Evolutionary conservation across 768 basidiomycete species (phyloP).

Genomic region (Suillus decipiens): DNA sequence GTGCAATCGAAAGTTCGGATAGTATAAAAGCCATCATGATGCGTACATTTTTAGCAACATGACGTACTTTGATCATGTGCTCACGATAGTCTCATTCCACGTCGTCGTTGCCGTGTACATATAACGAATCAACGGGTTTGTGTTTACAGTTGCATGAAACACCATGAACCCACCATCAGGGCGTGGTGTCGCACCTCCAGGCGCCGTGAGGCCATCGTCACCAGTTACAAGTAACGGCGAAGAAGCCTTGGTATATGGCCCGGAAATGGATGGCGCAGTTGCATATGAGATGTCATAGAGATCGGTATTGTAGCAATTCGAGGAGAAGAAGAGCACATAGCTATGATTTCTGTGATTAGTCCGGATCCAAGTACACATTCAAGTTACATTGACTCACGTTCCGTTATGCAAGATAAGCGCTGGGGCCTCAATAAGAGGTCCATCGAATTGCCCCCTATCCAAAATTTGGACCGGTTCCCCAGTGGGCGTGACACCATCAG

Average conservation of each 20-base stretch:
- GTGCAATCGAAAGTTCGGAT: neutral
- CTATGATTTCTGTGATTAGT: conserved; percentile 6
- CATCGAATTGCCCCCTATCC: conserved; percentile 26
- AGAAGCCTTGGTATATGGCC: conserved; percentile 33
- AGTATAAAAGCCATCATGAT: neutral
- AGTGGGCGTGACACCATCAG: conserved; percentile 25
- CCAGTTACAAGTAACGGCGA: conserved; percentile 26
- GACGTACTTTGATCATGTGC: conserved; percentile 2
- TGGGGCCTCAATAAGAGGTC: conserved; percentile 34
- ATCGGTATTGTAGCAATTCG: conserved; percentile 28
- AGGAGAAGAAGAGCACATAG: conserved; percentile 32
- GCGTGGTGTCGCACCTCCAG: conserved; percentile 21
- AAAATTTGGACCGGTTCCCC: conserved; percentile 28
- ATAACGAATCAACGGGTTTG: conserved; percentile 14
- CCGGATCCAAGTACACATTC: neutral
- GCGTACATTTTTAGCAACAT: neutral
- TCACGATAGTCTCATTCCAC: conserved; percentile 14
- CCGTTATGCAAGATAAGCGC: conserved; percentile 21
- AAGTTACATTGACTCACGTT: conserved; percentile 14
- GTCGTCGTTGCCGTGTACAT: conserved; percentile 16
- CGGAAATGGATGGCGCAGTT: conserved; percentile 27
- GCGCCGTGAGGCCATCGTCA: conserved; percentile 18
- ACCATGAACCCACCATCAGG: conserved; percentile 17
- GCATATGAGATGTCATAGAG: conserved; percentile 34
- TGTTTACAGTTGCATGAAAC: conserved; percentile 18